phyloP scores from a whole-genome alignment of 169 alveolate species.

The Eimeria falciformis region DNA sequence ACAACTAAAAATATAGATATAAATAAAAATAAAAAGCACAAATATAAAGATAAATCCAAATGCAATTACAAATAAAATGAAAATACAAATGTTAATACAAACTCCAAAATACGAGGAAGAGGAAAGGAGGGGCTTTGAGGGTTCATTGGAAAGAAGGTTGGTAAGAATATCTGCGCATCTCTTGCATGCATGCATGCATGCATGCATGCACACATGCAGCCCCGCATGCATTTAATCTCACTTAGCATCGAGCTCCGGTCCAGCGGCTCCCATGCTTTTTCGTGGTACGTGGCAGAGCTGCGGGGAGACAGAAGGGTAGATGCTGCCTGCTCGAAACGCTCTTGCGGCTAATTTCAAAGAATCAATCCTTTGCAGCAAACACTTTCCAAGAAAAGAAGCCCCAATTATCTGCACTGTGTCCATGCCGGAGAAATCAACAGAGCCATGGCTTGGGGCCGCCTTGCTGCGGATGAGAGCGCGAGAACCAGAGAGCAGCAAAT shows the following conservation, averaged over 20 bases:
- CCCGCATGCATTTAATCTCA: not conserved
- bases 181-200: no score
- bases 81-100: no score
- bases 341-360: not conserved
- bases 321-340: not conserved
- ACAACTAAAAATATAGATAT: no score
- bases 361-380: conserved; percentile 13
- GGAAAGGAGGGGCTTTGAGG: no score
- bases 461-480: conserved; percentile 11
- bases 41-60: no score
- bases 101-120: no score
- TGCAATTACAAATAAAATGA: no score
- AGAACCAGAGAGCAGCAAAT: conserved; percentile 38
- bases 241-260: not conserved
- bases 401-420: conserved; percentile 40
- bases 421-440: conserved; percentile 35
- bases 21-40: no score
- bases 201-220: no score
- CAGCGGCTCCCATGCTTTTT: not conserved
- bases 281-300: not conserved
- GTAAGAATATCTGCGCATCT: no score
- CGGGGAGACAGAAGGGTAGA: not conserved
- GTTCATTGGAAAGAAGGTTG: no score
- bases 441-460: not conserved
- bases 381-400: conserved; percentile 25